Base-by-base conservation (phyloP, 176 grass and related monocot species). In the Chrysopogon serrulatus region DNA sequence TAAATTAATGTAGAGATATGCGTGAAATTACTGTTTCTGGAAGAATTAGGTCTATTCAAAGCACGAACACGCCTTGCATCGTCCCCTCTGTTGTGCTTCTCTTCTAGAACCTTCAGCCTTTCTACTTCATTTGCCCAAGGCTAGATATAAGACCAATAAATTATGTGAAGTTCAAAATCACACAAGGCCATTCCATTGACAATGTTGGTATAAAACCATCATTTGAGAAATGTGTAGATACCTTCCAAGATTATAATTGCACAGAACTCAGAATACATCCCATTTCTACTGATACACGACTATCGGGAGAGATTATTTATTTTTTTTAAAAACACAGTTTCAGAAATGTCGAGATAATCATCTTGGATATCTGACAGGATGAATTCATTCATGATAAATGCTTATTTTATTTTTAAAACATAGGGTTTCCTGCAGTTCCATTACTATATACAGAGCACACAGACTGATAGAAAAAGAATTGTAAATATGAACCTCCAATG, bases 71-170 rank as follows among this genome's bases (percentile, higher is more conserved):
- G 63, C 65, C 92, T 91, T 85, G 87, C 92, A 79, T 82, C 68
- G 83, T 88, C 87, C 85, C 92, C 92, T 71, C 92, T 92, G 67
- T 9, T 79, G 66, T 92, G 92, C 64, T 92, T 94, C 76, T 92
- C 92, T 23, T 82, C 82, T 78, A 92, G 85, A 72, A 71, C 64
- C 68, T 94, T 88, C 57, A 47, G 51, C 85, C 92, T 92, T 49
- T 90, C 85, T 21, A 28, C 45, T 92, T 94, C 92, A 83, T 94
- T 87, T 33, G 18, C 39, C 92, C 90, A 94, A 64, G 32, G 53
- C 92, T 94, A 77, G 1, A 76, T 80, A 30, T 47, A 16, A 87
- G 30, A 65, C 67, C 24, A 24, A 68, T 2, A 71, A 60, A 41
- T 10, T 1, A 82, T 54, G 45, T 73, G 68, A 63, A 31, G 59